These are phyloP conservation scores for Aspergillus latus DNA, from an alignment of 2,329 filamentous ascomycete species.

Conservation along the genomic window DNA sequence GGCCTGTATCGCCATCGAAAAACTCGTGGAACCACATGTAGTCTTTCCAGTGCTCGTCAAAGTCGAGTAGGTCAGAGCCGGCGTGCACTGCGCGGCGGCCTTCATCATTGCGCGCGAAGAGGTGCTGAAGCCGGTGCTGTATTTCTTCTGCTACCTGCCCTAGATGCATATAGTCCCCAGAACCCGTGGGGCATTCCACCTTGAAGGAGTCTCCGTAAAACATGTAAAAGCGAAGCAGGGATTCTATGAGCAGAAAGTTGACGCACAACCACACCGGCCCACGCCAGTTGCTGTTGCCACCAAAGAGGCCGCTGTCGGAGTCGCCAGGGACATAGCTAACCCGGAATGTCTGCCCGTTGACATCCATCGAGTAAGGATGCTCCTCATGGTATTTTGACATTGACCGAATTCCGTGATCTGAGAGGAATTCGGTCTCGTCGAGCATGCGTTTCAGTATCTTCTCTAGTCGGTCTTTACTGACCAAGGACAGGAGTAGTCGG, in stretches of 20 bases:
- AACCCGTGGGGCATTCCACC: slow-evolving; percentile 91
- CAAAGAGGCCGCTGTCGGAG: slow-evolving; percentile 91
- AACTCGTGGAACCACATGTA: slow-evolving; percentile 96
- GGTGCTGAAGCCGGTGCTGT: slow-evolving; percentile 88
- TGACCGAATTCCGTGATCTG: slow-evolving; percentile 85
- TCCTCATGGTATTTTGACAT: slow-evolving; percentile 90
- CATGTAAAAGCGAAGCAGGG: slow-evolving; percentile 91
- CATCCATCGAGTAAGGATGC: slow-evolving; percentile 90
- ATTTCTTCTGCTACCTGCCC: slow-evolving; percentile 93
- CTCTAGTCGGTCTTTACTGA: slow-evolving; percentile 87
- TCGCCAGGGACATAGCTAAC: slow-evolving; percentile 93
- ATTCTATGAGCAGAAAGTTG: slow-evolving; percentile 92
- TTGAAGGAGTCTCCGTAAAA: slow-evolving; percentile 89
- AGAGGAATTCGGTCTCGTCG: slow-evolving; percentile 89
- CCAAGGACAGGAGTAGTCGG: slow-evolving; percentile 80
- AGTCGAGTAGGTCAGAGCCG: slow-evolving; percentile 81
- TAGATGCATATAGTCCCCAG: slow-evolving; percentile 91
- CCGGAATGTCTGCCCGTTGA: slow-evolving; percentile 84
- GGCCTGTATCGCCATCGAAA: slow-evolving; percentile 89
- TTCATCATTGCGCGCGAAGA: slow-evolving; percentile 81
- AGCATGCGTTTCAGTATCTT: slow-evolving; percentile 90
- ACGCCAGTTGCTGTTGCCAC: slow-evolving; percentile 97
- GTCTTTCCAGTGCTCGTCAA: slow-evolving; percentile 89
- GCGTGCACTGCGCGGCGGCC: slow-evolving; percentile 86
- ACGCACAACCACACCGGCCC: slow-evolving; percentile 94